Evolutionary conservation across 768 basidiomycete species (phyloP).

Genomic region (Tephrocybe rancida): DNA sequence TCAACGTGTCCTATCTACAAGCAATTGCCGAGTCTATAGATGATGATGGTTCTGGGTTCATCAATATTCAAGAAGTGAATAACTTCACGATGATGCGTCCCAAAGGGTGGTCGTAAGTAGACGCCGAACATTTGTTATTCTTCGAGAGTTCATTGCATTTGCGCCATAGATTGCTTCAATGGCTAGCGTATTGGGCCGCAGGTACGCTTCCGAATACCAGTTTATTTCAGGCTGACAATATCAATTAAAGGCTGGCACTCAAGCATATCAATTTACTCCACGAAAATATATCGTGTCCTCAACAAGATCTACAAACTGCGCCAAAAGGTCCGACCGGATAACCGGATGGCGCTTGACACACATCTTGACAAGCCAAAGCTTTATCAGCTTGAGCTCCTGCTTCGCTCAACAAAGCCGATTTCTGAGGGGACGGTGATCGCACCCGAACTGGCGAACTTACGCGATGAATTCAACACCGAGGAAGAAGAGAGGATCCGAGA

Average conservation of each 20-base stretch:
- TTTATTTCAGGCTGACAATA: not conserved
- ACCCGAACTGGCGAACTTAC: not conserved
- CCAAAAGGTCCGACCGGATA: not conserved
- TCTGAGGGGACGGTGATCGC: not conserved
- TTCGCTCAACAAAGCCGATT: not conserved
- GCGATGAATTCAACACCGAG: not conserved
- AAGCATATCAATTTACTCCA: not conserved
- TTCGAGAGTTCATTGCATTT: not conserved
- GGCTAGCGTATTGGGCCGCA: conserved; percentile 4
- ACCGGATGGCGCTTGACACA: not conserved
- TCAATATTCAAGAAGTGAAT: not conserved
- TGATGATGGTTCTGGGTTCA: conserved; percentile 6
- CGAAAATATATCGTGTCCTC: not conserved
- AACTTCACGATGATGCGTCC: not conserved
- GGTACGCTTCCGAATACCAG: not conserved
- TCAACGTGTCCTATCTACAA: not conserved
- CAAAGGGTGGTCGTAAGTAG: not conserved
- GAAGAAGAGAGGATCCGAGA: not conserved
- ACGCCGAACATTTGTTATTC: too few species aligned
- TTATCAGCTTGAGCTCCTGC: not conserved
- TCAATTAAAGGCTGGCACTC: not conserved
- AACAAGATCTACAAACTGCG: not conserved
- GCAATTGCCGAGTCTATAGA: conserved; percentile 5
- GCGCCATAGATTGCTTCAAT: not conserved
- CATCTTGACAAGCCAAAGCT: not conserved